Percentiles rank a stretch among this genome's conserved stretches.
Evolutionary conservation across 2,329 filamentous ascomycete genomes (phyloP).

Genomic region (Berkeleyomyces basicola): DNA sequence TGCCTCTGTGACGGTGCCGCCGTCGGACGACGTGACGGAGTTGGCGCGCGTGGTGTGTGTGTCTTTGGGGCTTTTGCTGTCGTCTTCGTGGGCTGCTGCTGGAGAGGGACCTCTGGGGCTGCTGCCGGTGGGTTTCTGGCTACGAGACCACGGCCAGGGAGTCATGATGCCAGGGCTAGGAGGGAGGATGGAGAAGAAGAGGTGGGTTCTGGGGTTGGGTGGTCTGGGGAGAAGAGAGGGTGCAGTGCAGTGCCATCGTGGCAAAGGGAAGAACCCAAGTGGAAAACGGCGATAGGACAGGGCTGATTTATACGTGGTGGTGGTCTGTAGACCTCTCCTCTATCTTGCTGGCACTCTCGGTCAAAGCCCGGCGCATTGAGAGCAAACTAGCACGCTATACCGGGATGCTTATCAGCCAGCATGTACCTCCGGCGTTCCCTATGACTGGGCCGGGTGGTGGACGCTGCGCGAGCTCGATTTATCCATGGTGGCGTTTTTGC

Average conservation of each 20-base stretch:
- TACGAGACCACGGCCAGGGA: neutral
- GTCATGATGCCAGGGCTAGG: neutral
- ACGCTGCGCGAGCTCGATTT: neutral
- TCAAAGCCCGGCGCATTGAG: neutral
- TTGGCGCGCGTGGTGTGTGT: slow-evolving; percentile 1
- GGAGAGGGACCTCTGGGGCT: neutral
- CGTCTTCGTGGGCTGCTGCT: neutral
- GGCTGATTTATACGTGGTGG: neutral
- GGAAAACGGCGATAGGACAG: neutral
- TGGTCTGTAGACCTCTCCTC: neutral
- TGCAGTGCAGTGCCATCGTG: neutral
- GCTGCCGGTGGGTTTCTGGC: neutral
- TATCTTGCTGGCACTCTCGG: neutral
- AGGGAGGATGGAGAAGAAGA: neutral
- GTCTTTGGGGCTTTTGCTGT: neutral
- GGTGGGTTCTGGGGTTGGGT: neutral
- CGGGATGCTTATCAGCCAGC: neutral
- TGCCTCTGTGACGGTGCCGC: slow-evolving; percentile 19
- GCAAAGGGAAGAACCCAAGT: too few relatives aligned
- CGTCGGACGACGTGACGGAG: neutral
- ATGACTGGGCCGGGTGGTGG: neutral
- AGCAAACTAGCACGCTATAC: neutral
- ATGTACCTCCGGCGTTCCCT: neutral
- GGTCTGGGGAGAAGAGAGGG: neutral
- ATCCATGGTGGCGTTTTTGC: neutral